phyloP scores from a whole-genome alignment of 2,329 filamentous ascomycete genomes.

The Clonostachys byssicola region DNA sequence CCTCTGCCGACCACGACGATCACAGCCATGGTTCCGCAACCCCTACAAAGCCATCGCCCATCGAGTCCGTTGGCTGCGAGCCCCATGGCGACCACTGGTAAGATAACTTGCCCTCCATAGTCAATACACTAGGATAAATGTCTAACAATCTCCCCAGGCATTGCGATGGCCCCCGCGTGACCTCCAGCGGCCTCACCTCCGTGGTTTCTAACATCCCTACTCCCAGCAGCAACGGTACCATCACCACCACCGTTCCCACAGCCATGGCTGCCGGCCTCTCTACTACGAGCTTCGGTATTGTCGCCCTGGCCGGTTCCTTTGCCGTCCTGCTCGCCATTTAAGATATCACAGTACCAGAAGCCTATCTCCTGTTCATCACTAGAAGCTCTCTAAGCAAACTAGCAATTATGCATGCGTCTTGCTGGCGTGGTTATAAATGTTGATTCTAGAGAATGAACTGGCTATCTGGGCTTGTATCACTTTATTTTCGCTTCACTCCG shows the following conservation, averaged over 20 bases:
- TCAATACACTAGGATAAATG: no score
- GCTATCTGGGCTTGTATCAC: no score
- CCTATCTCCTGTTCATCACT: no score
- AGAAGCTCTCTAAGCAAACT: no score
- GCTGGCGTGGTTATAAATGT: no score
- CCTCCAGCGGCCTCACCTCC: not conserved
- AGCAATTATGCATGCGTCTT: no score
- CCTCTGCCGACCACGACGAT: not conserved
- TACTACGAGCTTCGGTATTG: not conserved
- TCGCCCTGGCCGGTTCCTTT: not conserved
- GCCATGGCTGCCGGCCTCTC: constrained; percentile 1
- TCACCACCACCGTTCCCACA: not conserved
- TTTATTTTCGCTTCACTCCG: no score
- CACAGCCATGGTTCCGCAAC: constrained; percentile 2
- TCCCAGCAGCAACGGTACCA: not conserved
- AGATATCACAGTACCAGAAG: not conserved
- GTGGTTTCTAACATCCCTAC: not conserved
- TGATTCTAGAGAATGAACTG: no score
- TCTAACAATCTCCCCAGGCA: constrained; percentile 3
- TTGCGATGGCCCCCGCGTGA: constrained; percentile 8
- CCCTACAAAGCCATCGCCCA: constrained; percentile 15
- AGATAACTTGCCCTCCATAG: not conserved
- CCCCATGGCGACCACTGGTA: constrained; percentile 33
- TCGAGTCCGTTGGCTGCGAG: constrained; percentile 22
- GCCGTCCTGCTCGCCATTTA: not conserved